phyloP scores from a whole-genome alignment of 225 moss, liverwort and hornwort species.

The Pseudisothecium myosuroides region DNA sequence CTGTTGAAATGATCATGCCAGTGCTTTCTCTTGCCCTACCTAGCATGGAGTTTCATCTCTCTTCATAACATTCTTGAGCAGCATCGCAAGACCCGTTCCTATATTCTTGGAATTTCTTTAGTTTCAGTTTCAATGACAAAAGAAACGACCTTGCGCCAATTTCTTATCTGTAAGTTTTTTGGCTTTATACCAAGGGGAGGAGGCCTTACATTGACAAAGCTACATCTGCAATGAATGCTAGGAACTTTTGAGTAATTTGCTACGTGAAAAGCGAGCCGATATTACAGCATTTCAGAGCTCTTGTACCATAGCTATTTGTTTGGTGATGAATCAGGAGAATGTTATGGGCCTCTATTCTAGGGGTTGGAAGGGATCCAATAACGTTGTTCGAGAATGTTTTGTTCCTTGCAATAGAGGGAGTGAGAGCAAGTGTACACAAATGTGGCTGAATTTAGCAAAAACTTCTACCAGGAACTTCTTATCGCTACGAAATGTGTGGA shows the following conservation, averaged over 20 bases:
- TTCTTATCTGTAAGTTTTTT: background rate
- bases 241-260: background rate
- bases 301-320: background rate
- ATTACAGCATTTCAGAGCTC: background rate
- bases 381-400: background rate
- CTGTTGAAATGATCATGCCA: background rate
- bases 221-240: background rate
- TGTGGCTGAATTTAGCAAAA: background rate
- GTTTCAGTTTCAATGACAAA: background rate
- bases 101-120: background rate
- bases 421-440: background rate
- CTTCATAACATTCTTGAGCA: background rate
- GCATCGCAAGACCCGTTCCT: background rate
- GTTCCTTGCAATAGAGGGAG: background rate
- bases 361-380: background rate
- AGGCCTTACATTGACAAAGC: background rate
- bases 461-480: background rate
- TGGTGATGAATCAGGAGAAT: background rate
- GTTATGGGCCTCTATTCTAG: background rate
- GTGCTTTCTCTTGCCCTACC: background rate
- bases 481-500: background rate
- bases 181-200: no score
- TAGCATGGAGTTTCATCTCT: background rate
- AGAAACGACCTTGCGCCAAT: background rate
- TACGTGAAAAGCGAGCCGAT: background rate